Conservation (phyloP, 2,329 filamentous ascomycete species). For the Juglanconis oblonga region DNA sequence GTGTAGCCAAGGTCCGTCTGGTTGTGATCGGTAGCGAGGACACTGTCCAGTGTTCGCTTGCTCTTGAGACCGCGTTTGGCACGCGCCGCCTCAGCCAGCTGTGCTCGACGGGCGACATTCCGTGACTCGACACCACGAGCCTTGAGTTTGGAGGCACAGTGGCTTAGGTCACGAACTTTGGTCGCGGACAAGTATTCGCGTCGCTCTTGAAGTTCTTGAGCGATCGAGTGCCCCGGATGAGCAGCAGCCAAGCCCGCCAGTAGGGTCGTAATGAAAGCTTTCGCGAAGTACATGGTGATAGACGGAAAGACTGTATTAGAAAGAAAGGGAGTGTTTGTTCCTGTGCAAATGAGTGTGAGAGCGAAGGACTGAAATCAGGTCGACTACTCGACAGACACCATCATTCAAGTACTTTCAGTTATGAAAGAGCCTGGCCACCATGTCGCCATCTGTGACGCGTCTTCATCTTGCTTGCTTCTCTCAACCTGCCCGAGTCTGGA, state of each 20-base stretch:
- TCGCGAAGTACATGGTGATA: constrained; percentile 25
- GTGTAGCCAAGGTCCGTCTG: constrained; percentile 31
- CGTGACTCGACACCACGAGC: constrained; percentile 42
- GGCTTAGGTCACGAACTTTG: constrained; percentile 39
- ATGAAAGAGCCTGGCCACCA: background rate
- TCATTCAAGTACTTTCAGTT: background rate
- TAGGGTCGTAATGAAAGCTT: constrained; percentile 21
- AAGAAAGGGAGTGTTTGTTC: background rate
- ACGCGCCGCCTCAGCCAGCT: constrained; percentile 38
- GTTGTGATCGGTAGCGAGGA: constrained; percentile 33
- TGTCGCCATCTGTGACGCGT: background rate
- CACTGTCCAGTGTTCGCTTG: constrained; percentile 29
- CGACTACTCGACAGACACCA: background rate
- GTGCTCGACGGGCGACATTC: constrained; percentile 43
- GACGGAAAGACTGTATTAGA: background rate
- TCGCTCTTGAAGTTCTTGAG: constrained; percentile 47
- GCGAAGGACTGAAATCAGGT: background rate
- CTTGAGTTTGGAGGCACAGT: constrained; percentile 45
- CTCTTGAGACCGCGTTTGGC: constrained; percentile 30
- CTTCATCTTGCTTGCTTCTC: background rate
- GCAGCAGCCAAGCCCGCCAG: constrained; percentile 26
- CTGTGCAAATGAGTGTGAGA: background rate
- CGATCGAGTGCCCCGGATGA: constrained; percentile 48
- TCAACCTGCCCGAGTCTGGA: background rate
- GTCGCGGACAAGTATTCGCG: constrained; percentile 40